These are phyloP conservation scores for Carex cristatella DNA, from an alignment of 176 grass and related monocot genomes.

Conservation along the genomic window DNA sequence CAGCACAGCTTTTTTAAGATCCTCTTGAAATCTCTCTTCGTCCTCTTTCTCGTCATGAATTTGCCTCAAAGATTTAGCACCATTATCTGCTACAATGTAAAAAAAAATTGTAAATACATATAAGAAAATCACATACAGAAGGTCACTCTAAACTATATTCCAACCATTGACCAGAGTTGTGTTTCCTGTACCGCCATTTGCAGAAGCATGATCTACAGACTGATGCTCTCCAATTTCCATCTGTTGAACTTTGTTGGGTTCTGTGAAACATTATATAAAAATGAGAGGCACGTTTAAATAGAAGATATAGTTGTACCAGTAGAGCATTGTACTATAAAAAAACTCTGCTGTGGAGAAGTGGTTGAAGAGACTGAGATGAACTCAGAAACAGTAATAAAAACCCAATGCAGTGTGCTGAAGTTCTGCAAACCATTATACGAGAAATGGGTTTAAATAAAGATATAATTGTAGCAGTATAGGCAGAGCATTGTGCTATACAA, in stretches of 20 bases:
- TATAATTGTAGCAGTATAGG: not conserved
- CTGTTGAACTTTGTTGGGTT: slow-evolving; percentile 3
- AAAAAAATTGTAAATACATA: not conserved
- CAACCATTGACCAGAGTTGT: not conserved
- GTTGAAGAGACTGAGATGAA: not conserved
- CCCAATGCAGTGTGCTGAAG: not conserved
- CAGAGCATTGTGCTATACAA: not conserved
- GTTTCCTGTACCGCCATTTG: slow-evolving; percentile 9
- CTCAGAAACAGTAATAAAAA: too few relatives aligned
- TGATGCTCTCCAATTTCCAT: slow-evolving; percentile 12
- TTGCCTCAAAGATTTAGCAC: slow-evolving; percentile 29
- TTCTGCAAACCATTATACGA: slow-evolving; percentile 7
- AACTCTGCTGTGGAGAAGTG: not conserved
- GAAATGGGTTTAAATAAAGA: not conserved
- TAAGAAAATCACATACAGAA: not conserved
- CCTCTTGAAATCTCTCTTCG: slow-evolving; percentile 75
- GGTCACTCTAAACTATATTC: not conserved
- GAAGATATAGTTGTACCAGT: not conserved
- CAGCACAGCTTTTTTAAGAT: slow-evolving; percentile 70
- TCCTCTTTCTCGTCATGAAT: slow-evolving; percentile 44
- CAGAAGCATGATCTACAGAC: slow-evolving; percentile 15
- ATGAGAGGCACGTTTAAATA: not conserved
- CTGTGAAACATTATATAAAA: slow-evolving; percentile 11
- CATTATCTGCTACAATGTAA: slow-evolving; percentile 40
- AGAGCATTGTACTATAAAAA: not conserved